Conservation (phyloP, 257 asterid genomes). For the Mentha longifolia region DNA sequence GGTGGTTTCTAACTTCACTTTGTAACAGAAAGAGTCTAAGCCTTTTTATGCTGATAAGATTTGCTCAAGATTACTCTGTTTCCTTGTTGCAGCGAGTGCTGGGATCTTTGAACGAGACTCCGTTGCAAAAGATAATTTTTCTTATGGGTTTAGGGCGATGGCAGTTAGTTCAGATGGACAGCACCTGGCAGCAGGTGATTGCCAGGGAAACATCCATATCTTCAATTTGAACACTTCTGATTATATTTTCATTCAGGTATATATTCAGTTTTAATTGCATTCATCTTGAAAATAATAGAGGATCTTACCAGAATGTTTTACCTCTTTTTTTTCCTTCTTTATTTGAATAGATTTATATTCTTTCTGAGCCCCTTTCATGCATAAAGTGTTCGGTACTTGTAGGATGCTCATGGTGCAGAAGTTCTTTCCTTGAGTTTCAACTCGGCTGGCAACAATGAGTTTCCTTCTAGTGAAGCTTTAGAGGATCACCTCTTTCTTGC, state of each 20-base stretch:
- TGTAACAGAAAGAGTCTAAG: conserved; percentile 6
- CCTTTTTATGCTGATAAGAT: conserved; percentile 6
- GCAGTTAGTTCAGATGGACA: conserved; percentile 74
- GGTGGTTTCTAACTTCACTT: conserved; percentile 43
- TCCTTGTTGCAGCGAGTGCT: conserved; percentile 56
- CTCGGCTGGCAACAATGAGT: conserved; percentile 36
- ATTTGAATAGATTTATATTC: not conserved
- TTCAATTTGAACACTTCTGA: conserved; percentile 53
- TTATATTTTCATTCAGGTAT: conserved; percentile 58
- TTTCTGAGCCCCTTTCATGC: conserved; percentile 17
- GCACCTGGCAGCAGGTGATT: conserved; percentile 78
- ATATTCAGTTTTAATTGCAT: conserved; percentile 18
- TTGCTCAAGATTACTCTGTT: conserved; percentile 26
- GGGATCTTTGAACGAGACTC: conserved; percentile 71
- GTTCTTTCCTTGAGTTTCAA: conserved; percentile 65
- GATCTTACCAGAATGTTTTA: conserved; percentile 9
- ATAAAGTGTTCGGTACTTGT: conserved; percentile 33
- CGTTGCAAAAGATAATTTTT: conserved; percentile 48
- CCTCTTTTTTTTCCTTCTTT: conserved; percentile 2
- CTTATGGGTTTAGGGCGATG: conserved; percentile 66
- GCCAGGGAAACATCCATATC: conserved; percentile 68
- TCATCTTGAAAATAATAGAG: conserved; percentile 29
- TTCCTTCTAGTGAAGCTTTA: conserved; percentile 33
- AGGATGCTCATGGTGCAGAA: conserved; percentile 74
- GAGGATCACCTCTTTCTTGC: conserved; percentile 54